Percentiles rank a stretch among this genome's conserved stretches.
Evolutionary conservation across 345 rosid genomes (phyloP).

Genomic region (Populus euphratica): DNA sequence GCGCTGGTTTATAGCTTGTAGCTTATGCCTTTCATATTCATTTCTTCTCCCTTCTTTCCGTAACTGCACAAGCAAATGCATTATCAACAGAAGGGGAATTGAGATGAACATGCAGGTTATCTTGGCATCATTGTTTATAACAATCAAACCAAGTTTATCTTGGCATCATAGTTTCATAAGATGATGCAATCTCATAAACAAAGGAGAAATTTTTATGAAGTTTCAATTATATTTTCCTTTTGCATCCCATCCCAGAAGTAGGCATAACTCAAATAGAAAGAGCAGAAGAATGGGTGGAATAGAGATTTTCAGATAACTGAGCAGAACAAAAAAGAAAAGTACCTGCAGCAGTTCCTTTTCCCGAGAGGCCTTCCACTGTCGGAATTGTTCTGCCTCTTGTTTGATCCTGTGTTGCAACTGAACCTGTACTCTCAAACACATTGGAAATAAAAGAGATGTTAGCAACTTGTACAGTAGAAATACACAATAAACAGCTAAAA

Average conservation of each 20-base stretch:
- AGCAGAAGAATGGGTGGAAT: background rate
- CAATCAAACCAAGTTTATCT: background rate
- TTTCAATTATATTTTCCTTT: background rate
- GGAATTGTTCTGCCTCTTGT: slow-evolving; percentile 97
- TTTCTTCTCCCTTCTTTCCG: slow-evolving; percentile 95
- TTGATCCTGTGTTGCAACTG: slow-evolving; percentile 94
- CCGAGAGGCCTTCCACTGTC: slow-evolving; percentile 95
- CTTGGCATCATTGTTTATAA: background rate
- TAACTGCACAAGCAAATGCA: slow-evolving; percentile 47
- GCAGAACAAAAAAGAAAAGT: background rate
- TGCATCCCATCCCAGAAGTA: background rate
- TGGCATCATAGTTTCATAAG: background rate
- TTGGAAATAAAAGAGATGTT: background rate
- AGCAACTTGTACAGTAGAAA: background rate
- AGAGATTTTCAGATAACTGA: background rate
- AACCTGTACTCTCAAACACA: slow-evolving; percentile 48
- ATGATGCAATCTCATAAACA: background rate
- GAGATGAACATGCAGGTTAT: background rate
- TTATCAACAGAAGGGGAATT: slow-evolving; percentile 6
- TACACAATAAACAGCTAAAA: background rate
- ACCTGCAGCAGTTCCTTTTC: slow-evolving; percentile 98
- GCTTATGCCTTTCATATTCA: slow-evolving; percentile 95
- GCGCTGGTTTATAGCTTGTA: slow-evolving; percentile 93
- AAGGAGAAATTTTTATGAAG: background rate
- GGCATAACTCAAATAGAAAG: background rate